Conservation (phyloP, 1,284 basidiomycete species). For the Trametes sp. region DNA sequence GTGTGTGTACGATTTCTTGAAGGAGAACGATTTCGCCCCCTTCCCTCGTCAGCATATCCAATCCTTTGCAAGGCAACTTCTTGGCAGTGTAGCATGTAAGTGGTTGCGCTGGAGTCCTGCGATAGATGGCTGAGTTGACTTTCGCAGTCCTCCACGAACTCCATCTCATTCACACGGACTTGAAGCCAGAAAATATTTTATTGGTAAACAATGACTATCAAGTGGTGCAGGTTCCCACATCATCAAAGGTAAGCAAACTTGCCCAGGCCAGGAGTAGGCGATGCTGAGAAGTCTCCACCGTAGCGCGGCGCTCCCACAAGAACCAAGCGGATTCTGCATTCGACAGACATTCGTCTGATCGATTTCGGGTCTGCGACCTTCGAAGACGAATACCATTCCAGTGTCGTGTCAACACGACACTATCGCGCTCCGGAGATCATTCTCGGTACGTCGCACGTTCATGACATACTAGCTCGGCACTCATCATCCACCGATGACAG, state of each 20-base stretch:
- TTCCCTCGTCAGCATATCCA: constrained; percentile 98
- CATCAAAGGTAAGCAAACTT: constrained; percentile 25
- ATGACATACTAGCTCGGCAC: constrained; percentile 3
- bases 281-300: constrained; percentile 45
- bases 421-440: constrained; percentile 99
- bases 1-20: constrained; percentile 99
- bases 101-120: constrained; percentile 30
- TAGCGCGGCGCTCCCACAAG: constrained; percentile 69
- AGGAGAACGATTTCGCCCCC: constrained; percentile 96
- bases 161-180: constrained; percentile 95
- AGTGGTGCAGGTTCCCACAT: constrained; percentile 56
- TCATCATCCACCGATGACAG: constrained; percentile 50
- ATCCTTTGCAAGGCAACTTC: constrained; percentile 91
- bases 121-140: neutral
- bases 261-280: constrained; percentile 53
- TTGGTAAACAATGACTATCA: constrained; percentile 88
- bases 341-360: constrained; percentile 95
- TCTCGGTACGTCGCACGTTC: constrained; percentile 68
- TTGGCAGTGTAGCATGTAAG: constrained; percentile 95
- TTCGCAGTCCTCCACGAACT: constrained; percentile 87
- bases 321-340: constrained; percentile 79
- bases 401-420: constrained; percentile 96
- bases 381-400: constrained; percentile 97
- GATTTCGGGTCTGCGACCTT: constrained; percentile 99
- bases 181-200: constrained; percentile 98